These are phyloP conservation scores for Aspergillus glaucus DNA, from an alignment of 2,329 filamentous ascomycete species.

Conservation along the genomic window DNA sequence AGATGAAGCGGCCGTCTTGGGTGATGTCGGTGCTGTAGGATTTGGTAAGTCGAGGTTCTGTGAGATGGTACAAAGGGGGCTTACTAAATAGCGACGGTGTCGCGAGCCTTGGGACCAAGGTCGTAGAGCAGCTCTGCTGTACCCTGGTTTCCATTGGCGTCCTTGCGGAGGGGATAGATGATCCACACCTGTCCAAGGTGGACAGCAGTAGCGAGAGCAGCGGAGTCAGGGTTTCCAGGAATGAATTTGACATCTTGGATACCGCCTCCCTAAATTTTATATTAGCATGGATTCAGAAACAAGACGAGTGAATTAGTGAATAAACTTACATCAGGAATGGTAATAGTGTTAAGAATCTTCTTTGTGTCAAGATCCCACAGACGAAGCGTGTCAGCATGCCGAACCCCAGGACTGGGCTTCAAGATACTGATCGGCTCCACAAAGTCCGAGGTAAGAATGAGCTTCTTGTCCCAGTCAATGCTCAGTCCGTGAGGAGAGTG, in stretches of 20 bases:
- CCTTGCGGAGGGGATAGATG: conserved; percentile 56
- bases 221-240: conserved; percentile 52
- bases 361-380: conserved; percentile 52
- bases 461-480: conserved; percentile 52
- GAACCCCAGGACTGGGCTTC: conserved; percentile 52
- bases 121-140: conserved; percentile 54
- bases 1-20: conserved; percentile 52
- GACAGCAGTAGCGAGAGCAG: conserved; percentile 56
- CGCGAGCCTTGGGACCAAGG: conserved; percentile 50
- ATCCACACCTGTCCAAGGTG: conserved; percentile 57
- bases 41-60: neutral
- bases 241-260: conserved; percentile 64
- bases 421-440: conserved; percentile 56
- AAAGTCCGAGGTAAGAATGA: conserved; percentile 58
- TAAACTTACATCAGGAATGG: conserved; percentile 48
- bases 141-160: conserved; percentile 51
- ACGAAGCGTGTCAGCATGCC: conserved; percentile 52
- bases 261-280: conserved; percentile 41
- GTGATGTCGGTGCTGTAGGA: conserved; percentile 48
- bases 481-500: conserved; percentile 57
- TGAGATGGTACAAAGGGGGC: conserved; percentile 3
- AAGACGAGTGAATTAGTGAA: neutral
- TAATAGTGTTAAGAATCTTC: conserved; percentile 55
- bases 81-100: conserved; percentile 53
- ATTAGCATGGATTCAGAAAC: neutral